Evolutionary conservation across 768 basidiomycete genomes (phyloP).

Genomic region (Coprinopsis sp.): DNA sequence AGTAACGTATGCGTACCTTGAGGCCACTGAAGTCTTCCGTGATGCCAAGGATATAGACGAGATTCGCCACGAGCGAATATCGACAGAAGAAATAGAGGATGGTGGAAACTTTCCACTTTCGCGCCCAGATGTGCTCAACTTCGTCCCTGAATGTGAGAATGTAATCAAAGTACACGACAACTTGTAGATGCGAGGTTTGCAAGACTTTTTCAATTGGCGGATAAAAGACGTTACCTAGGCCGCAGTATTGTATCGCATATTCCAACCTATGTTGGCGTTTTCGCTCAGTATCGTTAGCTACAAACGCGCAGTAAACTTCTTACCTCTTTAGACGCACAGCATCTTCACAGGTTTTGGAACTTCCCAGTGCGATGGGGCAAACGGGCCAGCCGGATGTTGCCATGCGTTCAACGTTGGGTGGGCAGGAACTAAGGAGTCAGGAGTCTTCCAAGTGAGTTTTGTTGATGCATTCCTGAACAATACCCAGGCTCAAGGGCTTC

Average conservation of each 20-base stretch:
- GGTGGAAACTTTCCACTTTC: constrained; percentile 4
- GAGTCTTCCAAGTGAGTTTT: no score
- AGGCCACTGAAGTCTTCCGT: background rate
- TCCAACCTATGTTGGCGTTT: background rate
- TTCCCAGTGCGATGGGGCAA: background rate
- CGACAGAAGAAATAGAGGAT: constrained; percentile 8
- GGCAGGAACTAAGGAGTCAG: no score
- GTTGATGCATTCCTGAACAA: no score
- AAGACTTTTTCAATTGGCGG: background rate
- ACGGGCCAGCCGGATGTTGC: no score
- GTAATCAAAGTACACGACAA: constrained; percentile 4
- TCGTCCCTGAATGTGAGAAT: constrained; percentile 2
- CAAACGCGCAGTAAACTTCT: no score
- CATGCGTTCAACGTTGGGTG: no score
- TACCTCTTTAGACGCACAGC: background rate
- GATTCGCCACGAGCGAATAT: constrained; percentile 3
- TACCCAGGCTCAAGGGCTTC: no score
- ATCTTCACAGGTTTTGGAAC: background rate
- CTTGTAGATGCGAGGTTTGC: no score
- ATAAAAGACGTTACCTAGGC: background rate
- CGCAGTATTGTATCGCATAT: constrained; percentile 3
- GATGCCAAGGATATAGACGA: background rate
- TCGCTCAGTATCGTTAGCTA: no score
- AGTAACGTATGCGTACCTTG: background rate
- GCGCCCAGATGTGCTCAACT: constrained; percentile 6